Percentiles rank a stretch among this genome's conserved stretches.
These are phyloP conservation scores for Priceomyces castillae DNA, from an alignment of 805 yeast genomes.

Conservation along the genomic window DNA sequence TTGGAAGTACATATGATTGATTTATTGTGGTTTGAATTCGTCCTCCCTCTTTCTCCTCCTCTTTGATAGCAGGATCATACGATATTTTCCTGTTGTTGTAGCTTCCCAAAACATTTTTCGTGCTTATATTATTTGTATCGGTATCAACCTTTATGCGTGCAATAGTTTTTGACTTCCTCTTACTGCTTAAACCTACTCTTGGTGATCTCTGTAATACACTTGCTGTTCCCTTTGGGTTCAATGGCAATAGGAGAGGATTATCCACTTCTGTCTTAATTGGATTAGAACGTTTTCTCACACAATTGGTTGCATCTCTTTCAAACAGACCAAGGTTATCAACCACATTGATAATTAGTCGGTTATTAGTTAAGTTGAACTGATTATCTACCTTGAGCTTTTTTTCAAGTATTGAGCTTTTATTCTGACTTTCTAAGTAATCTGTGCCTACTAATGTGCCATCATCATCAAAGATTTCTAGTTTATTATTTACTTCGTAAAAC, in stretches of 20 bases:
- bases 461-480: slow-evolving; percentile 42
- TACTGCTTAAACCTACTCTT: not conserved
- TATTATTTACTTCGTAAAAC: slow-evolving; percentile 47
- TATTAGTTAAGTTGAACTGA: slow-evolving; percentile 25
- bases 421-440: slow-evolving; percentile 29
- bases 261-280: not conserved
- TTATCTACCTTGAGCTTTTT: slow-evolving; percentile 18
- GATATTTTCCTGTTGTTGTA: too few relatives aligned
- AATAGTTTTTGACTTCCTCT: not conserved
- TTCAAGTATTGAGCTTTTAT: slow-evolving; percentile 16
- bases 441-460: slow-evolving; percentile 30
- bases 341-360: slow-evolving; percentile 28
- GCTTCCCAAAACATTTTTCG: too few relatives aligned
- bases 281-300: slow-evolving; percentile 9
- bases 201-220: not conserved
- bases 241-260: not conserved
- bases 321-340: slow-evolving; percentile 27
- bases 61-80: too few relatives aligned
- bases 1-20: not conserved
- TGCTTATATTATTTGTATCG: too few relatives aligned
- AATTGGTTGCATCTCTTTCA: slow-evolving; percentile 36
- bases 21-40: not conserved
- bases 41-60: too few relatives aligned
- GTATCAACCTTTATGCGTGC: too few relatives aligned
- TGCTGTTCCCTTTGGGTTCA: not conserved